phyloP scores from a whole-genome alignment of 768 basidiomycete species.

The Suillus paluster region DNA sequence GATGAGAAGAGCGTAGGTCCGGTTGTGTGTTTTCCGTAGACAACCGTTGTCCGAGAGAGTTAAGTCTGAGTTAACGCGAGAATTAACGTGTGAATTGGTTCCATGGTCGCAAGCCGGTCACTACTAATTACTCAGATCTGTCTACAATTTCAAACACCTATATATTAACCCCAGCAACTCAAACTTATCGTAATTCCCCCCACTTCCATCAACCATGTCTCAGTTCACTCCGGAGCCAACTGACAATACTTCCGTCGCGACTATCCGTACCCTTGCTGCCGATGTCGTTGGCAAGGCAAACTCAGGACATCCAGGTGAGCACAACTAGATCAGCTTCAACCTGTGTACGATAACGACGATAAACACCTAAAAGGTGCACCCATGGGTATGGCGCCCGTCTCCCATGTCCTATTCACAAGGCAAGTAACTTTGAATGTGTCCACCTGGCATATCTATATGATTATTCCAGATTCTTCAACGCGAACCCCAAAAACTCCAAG shows the following conservation, averaged over 20 bases:
- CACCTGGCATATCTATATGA: slow-evolving; percentile 2
- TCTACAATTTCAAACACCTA: slow-evolving; percentile 1
- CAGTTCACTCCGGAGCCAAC: slow-evolving; percentile 39
- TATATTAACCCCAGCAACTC: slow-evolving; percentile 12
- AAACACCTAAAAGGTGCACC: slow-evolving; percentile 67
- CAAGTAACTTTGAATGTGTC: slow-evolving; percentile 25
- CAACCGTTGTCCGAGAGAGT: slow-evolving; percentile 8
- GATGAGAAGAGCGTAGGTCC: slow-evolving; percentile 16
- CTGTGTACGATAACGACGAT: slow-evolving; percentile 12
- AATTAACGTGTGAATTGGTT: slow-evolving; percentile 16
- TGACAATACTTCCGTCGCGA: slow-evolving; percentile 67
- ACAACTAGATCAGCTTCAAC: not conserved
- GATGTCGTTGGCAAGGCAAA: slow-evolving; percentile 86
- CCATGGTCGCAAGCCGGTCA: slow-evolving; percentile 15
- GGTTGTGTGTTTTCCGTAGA: slow-evolving; percentile 8
- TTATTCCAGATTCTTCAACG: slow-evolving; percentile 72
- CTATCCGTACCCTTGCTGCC: slow-evolving; percentile 77
- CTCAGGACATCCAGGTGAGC: slow-evolving; percentile 88
- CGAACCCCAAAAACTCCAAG: slow-evolving; percentile 86
- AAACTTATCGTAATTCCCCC: slow-evolving; percentile 16
- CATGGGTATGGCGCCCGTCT: slow-evolving; percentile 89
- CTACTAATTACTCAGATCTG: not conserved
- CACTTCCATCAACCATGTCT: slow-evolving; percentile 38
- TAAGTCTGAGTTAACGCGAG: not conserved
- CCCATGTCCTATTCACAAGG: slow-evolving; percentile 83